These are phyloP conservation scores for Phialophora macrospora DNA, from an alignment of 2,329 filamentous ascomycete species.

Conservation along the genomic window DNA sequence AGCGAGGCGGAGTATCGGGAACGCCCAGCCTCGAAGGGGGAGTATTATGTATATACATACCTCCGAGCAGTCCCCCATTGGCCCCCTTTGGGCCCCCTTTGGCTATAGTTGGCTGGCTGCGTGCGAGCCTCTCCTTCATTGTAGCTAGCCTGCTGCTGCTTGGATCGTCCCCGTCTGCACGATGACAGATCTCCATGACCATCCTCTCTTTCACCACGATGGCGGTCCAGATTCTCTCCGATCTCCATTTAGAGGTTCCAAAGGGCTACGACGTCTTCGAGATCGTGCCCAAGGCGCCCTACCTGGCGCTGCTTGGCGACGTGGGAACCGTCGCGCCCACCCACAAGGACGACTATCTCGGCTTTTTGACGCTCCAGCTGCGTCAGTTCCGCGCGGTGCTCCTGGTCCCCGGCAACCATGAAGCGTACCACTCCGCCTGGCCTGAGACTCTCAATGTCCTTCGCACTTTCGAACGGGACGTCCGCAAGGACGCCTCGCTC, in stretches of 20 bases:
- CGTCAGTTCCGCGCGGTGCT: conserved; percentile 56
- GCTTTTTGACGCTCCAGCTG: conserved; percentile 58
- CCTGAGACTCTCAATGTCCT: conserved; percentile 22
- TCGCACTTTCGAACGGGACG: conserved; percentile 23
- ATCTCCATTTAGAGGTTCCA: conserved; percentile 61
- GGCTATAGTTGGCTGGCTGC: no score
- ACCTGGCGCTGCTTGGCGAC: conserved; percentile 63
- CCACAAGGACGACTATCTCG: conserved; percentile 49
- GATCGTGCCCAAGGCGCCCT: conserved; percentile 54
- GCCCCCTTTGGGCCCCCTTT: no score
- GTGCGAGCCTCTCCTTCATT: no score
- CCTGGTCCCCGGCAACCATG: conserved; percentile 63
- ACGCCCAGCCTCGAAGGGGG: no score
- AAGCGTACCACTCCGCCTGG: conserved; percentile 53
- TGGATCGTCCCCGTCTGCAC: no score
- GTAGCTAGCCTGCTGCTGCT: no score
- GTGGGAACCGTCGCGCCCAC: conserved; percentile 55
- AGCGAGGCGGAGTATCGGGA: no score
- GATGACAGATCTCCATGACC: no score
- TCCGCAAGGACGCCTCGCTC: conserved; percentile 29
- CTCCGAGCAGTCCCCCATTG: no score
- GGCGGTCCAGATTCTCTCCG: conserved; percentile 58
- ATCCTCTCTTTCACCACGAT: no score
- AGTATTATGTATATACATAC: no score
- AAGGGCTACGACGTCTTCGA: conserved; percentile 57